Conservation (phyloP, 768 basidiomycete species). For the Phlegmacium glaucopus region DNA sequence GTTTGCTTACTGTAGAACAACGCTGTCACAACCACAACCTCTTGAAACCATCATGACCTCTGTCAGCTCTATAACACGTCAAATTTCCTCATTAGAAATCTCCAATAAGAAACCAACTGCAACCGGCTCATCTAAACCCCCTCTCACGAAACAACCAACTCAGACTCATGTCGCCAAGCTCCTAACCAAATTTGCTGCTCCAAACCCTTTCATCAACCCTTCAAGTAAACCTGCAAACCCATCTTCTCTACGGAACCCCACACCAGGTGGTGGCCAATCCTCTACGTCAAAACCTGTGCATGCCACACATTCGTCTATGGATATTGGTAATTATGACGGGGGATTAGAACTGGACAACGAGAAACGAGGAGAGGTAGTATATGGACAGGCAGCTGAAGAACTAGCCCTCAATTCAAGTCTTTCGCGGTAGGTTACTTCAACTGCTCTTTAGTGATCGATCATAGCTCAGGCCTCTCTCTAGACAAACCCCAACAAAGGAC, state of each 20-base stretch:
- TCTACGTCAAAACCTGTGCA: conserved; percentile 15
- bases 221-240: conserved; percentile 33
- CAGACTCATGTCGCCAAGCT: conserved; percentile 67
- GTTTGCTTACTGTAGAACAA: too few relatives aligned
- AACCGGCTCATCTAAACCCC: conserved; percentile 28
- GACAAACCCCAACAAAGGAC: conserved; percentile 72
- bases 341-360: conserved; percentile 90
- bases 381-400: conserved; percentile 74
- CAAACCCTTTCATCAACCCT: conserved; percentile 44
- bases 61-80: conserved; percentile 61
- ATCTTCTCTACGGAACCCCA: conserved; percentile 43
- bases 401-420: conserved; percentile 84
- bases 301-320: conserved; percentile 40
- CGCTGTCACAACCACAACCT: not conserved
- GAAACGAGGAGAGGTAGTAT: conserved; percentile 69
- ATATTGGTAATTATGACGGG: conserved; percentile 94
- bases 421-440: conserved; percentile 44
- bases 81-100: conserved; percentile 69
- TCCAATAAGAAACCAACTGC: conserved; percentile 42
- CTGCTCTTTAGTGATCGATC: not conserved
- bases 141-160: conserved; percentile 51
- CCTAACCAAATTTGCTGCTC: conserved; percentile 70
- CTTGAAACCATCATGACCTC: conserved; percentile 23
- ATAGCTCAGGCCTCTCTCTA: conserved; percentile 18
- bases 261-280: conserved; percentile 9